These are phyloP conservation scores for Wallacemonas sp. DNA, from an alignment of 208 protist genomes.

Conservation along the genomic window DNA sequence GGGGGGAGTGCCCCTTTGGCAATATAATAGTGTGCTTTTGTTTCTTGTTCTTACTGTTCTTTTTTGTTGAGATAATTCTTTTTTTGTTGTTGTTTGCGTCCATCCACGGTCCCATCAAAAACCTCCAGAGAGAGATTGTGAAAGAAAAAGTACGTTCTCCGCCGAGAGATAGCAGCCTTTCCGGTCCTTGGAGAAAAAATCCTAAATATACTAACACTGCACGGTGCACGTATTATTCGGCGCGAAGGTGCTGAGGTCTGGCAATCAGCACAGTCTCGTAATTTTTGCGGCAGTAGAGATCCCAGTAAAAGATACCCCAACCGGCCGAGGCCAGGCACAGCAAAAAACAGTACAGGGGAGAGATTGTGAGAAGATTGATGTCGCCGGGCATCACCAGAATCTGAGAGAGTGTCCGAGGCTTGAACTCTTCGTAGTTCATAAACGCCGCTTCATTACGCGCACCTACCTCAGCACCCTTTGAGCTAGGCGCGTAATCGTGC, in stretches of 20 bases:
- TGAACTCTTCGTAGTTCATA: conserved; percentile 82
- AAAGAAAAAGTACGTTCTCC: conserved; percentile 12
- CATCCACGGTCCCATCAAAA: neutral
- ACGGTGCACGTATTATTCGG: neutral
- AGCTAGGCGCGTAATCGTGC: conserved; percentile 70
- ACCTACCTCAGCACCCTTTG: conserved; percentile 83
- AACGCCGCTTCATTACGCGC: conserved; percentile 87
- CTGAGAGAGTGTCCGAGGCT: conserved; percentile 45
- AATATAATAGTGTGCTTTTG: too few species aligned
- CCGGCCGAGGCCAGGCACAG: conserved; percentile 52
- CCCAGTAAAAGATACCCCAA: conserved; percentile 89
- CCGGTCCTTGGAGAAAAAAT: conserved; percentile 18
- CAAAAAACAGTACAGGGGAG: conserved; percentile 65
- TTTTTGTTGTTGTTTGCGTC: neutral
- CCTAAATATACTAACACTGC: neutral
- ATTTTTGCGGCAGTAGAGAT: conserved; percentile 75
- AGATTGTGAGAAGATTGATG: conserved; percentile 78
- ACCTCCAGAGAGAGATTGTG: neutral
- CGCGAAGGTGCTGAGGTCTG: conserved; percentile 43
- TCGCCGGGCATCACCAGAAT: conserved; percentile 70
- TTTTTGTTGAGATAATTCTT: too few species aligned
- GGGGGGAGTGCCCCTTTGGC: too few species aligned
- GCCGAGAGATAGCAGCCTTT: conserved; percentile 6
- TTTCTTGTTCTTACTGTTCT: too few species aligned
- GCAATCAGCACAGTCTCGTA: conserved; percentile 85